phyloP scores from a whole-genome alignment of 768 basidiomycete genomes.

The Boletus sp. region DNA sequence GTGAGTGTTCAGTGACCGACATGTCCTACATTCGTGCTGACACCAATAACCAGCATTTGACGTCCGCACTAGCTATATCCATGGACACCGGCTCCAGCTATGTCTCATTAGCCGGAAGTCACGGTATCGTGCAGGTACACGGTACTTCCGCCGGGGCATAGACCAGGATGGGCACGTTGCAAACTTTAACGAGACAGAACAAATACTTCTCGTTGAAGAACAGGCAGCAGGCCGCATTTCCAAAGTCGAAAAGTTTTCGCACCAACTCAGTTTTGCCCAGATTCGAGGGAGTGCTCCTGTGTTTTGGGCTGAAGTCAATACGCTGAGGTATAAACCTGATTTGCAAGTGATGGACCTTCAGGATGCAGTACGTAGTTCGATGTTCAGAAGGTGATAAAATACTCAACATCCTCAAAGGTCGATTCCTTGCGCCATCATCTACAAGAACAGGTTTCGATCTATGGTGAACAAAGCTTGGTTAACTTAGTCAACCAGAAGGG shows the following conservation, averaged over 20 bases:
- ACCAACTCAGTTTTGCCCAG: conserved; percentile 85
- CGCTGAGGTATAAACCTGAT: conserved; percentile 93
- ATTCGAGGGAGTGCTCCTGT: conserved; percentile 91
- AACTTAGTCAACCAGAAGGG: conserved; percentile 95
- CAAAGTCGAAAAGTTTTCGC: conserved; percentile 46
- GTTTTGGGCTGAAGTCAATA: conserved; percentile 97
- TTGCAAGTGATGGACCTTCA: conserved; percentile 92
- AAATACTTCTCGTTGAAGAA: conserved; percentile 77
- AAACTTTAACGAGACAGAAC: conserved; percentile 99
- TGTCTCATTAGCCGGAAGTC: conserved; percentile 91
- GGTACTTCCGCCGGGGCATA: conserved; percentile 94
- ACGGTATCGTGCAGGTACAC: conserved; percentile 91
- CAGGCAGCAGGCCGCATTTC: conserved; percentile 40
- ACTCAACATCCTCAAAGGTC: conserved; percentile 41
- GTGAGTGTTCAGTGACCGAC: conserved; percentile 49
- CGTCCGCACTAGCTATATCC: conserved; percentile 68
- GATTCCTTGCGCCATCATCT: conserved; percentile 73
- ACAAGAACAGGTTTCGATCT: conserved; percentile 62
- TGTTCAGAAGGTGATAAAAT: not conserved
- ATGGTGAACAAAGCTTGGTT: conserved; percentile 77
- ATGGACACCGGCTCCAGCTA: conserved; percentile 75
- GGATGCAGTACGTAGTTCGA: conserved; percentile 62
- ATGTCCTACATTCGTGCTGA: not conserved
- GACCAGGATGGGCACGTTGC: conserved; percentile 87
- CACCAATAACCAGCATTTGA: conserved; percentile 67